Base-by-base conservation (phyloP, 2,329 filamentous ascomycete genomes). In the Plectosphaerella sp. region DNA sequence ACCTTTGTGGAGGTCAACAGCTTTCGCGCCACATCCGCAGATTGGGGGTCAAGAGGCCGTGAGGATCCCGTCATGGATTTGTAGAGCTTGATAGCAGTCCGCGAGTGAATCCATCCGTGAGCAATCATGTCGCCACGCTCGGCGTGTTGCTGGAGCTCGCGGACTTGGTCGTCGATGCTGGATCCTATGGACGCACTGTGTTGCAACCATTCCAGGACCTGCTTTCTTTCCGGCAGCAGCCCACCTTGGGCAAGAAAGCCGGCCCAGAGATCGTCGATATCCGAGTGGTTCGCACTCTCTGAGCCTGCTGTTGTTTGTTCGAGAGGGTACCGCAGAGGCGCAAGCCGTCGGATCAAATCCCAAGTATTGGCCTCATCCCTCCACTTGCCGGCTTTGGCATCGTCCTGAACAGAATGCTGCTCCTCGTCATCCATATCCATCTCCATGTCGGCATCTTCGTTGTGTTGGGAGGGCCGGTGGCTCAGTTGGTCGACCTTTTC, bases 101-200 rank as follows among this genome's bases (percentile, higher is more conserved):
- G 89, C 0, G 94, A 97, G 66, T 96, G 91, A 57, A 97, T 82
- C 89, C 92, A 97, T 41, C 93, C 93, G 66, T 91, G 86, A 25
- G 89, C 85, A 73, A 94, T 89, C 10, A 92, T 84, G 48, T 92
- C 89, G 10, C 88, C 88, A 61, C 89, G 79, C 54, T 93, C 88
- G 12, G 89, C 87, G 56, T 85, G 85, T 54, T 84, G 79, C 65
- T 92, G 87, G 50, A 92, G 78, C 52, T 93, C 87, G 49, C 85
- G 79, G 48, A 92, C 87, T 25, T 96, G 74, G 24, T 86, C 82
- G 58, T 92, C 84, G 28, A 96, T 84, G 56, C 89, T 84, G 41
- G 85, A 84, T 3, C 83, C 81, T 24, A 82, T 80, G 49, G 86
- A 82, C 2, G 90, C 88, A 43, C 85, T 90, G 58, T 82, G 82